Percentiles rank a stretch among this genome's conserved stretches.
Conservation (phyloP, 495 filamentous ascomycete species). For the Podospora pseudocomata region DNA sequence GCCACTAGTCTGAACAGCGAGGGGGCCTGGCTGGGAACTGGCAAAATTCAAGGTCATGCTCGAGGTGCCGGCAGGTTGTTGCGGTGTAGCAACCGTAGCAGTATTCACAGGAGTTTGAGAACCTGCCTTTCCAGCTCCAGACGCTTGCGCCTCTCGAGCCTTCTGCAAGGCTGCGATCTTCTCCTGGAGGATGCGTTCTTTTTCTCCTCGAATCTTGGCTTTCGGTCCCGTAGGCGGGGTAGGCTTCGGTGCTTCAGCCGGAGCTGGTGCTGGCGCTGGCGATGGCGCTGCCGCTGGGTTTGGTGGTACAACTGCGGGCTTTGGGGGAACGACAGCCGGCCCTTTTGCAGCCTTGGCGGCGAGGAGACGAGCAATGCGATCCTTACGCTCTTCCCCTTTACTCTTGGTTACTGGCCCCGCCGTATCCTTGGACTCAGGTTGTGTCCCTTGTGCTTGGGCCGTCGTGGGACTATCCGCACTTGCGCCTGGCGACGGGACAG, state of each 20-base stretch:
- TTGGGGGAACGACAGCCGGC: slow-evolving; percentile 12
- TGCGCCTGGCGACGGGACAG: not conserved
- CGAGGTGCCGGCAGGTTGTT: not conserved
- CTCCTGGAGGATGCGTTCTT: slow-evolving; percentile 44
- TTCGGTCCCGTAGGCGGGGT: slow-evolving; percentile 20
- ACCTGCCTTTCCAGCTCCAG: slow-evolving; percentile 9
- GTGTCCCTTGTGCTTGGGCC: slow-evolving; percentile 1
- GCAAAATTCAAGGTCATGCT: not conserved
- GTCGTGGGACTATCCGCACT: not conserved
- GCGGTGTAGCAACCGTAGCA: not conserved
- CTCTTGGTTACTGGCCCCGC: slow-evolving; percentile 24
- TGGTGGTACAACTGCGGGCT: slow-evolving; percentile 8
- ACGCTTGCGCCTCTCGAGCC: slow-evolving; percentile 28
- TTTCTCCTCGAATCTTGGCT: slow-evolving; percentile 39
- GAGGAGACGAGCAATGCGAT: slow-evolving; percentile 69
- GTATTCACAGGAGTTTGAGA: not conserved
- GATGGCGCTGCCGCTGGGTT: slow-evolving; percentile 12
- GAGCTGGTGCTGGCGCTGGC: not conserved
- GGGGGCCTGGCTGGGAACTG: not conserved
- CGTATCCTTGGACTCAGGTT: slow-evolving; percentile 11
- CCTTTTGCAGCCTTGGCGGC: slow-evolving; percentile 52
- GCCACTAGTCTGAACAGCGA: not conserved
- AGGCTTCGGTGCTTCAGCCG: slow-evolving; percentile 16
- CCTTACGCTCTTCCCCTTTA: slow-evolving; percentile 67
- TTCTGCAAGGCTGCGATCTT: slow-evolving; percentile 48